phyloP scores from a whole-genome alignment of 2,329 filamentous ascomycete genomes.

The Anthostomella pinea region DNA sequence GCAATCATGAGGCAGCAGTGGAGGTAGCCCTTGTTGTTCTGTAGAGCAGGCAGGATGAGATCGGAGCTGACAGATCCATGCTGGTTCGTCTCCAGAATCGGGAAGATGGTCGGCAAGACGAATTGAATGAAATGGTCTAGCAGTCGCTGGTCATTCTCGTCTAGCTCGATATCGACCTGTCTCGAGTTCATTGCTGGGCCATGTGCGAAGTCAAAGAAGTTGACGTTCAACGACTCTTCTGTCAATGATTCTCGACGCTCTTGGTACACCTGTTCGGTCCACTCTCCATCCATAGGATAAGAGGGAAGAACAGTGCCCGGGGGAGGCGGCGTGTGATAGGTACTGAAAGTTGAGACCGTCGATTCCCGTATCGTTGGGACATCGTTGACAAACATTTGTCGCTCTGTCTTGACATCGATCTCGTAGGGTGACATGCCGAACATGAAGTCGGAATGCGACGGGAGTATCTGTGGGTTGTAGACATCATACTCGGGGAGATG shows the following conservation, averaged over 20 bases:
- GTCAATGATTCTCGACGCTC: constrained; percentile 65
- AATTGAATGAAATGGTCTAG: constrained; percentile 88
- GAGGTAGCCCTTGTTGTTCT: constrained; percentile 88
- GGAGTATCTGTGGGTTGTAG: constrained; percentile 62
- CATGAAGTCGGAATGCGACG: constrained; percentile 53
- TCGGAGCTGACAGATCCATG: constrained; percentile 78
- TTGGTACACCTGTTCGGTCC: constrained; percentile 68
- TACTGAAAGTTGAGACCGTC: constrained; percentile 87
- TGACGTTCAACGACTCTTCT: constrained; percentile 66
- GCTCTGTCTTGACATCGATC: constrained; percentile 92
- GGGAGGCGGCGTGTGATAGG: constrained; percentile 77
- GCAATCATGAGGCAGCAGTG: constrained; percentile 95
- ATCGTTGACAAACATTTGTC: constrained; percentile 91
- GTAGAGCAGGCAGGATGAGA: constrained; percentile 81
- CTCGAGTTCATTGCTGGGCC: constrained; percentile 59
- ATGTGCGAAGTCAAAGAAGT: constrained; percentile 81
- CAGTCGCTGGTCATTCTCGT: constrained; percentile 82
- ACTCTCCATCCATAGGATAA: constrained; percentile 62
- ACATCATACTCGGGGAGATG: constrained; percentile 53
- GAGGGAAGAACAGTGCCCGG: constrained; percentile 64
- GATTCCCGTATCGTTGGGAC: constrained; percentile 82
- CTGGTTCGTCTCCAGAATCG: constrained; percentile 86
- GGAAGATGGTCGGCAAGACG: constrained; percentile 86
- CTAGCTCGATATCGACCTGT: constrained; percentile 75
- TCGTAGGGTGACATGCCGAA: constrained; percentile 73